These are phyloP conservation scores for Atkinsonella hypoxylon DNA, from an alignment of 2,329 filamentous ascomycete genomes.

Conservation along the genomic window DNA sequence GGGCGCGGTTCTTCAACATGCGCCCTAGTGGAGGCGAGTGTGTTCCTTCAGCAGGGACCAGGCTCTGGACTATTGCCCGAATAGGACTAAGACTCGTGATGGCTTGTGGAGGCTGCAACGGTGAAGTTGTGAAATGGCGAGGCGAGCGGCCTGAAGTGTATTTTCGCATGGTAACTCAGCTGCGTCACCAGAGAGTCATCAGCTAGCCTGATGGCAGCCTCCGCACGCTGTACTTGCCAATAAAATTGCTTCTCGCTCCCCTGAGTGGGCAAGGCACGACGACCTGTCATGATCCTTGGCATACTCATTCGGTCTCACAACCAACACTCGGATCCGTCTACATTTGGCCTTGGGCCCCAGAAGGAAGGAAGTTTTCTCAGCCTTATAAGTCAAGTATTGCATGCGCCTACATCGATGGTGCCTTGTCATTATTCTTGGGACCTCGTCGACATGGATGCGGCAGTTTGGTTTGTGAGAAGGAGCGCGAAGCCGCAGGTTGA, in stretches of 20 bases:
- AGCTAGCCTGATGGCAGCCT: background rate
- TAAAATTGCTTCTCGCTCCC: background rate
- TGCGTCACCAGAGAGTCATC: background rate
- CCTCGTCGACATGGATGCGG: background rate
- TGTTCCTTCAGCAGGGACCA: background rate
- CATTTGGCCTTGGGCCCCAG: background rate
- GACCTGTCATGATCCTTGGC: background rate
- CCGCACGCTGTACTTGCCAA: background rate
- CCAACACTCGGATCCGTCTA: background rate
- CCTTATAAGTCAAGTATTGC: background rate
- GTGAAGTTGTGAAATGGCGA: background rate
- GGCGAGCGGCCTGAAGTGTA: background rate
- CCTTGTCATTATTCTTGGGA: background rate
- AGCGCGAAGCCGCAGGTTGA: background rate
- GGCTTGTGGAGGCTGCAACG: background rate
- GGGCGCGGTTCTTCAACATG: too few species aligned
- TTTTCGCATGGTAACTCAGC: background rate
- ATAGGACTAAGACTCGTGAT: background rate
- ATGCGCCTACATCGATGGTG: background rate
- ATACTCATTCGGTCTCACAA: background rate
- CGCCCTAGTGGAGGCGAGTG: too few species aligned
- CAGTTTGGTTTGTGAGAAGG: background rate
- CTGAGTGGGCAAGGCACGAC: background rate
- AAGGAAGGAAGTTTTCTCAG: background rate
- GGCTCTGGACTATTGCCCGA: background rate